A percentile compares a stretch with the other conserved stretches of the same genome.
Evolutionary conservation across 23 red algal genomes (phyloP).

Genomic region (Gracilaria domingensis): DNA sequence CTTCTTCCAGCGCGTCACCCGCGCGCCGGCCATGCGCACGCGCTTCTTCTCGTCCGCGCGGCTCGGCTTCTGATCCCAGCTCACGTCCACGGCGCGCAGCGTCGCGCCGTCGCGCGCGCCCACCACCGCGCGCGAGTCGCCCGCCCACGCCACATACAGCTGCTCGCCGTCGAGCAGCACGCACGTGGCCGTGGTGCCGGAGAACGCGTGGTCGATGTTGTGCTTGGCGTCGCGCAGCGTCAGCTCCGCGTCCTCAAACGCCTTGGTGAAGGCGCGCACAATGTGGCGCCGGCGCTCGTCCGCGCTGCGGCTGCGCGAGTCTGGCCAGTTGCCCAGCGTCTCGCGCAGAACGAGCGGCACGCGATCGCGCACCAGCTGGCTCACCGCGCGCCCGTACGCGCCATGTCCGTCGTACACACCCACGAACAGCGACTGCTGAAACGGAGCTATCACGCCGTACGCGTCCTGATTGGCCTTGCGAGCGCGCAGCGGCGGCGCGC

Average conservation of each 20-base stretch:
- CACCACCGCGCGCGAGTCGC: constrained; percentile 88
- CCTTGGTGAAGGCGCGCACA: constrained; percentile 31
- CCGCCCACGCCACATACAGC: constrained; percentile 81
- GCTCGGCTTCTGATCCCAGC: constrained; percentile 84
- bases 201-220: constrained; percentile 80
- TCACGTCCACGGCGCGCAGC: constrained; percentile 76
- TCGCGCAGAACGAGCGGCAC: constrained; percentile 28
- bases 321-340: not conserved
- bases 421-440: constrained; percentile 37
- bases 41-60: constrained; percentile 90
- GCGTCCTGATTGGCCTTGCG: constrained; percentile 73
- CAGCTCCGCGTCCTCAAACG: constrained; percentile 56
- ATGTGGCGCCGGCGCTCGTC: constrained; percentile 7
- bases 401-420: constrained; percentile 83
- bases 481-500: constrained; percentile 16
- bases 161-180: constrained; percentile 62
- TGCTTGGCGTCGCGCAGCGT: constrained; percentile 13
- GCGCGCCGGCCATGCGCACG: constrained; percentile 79
- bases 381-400: constrained; percentile 48
- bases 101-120: constrained; percentile 33
- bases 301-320: not conserved
- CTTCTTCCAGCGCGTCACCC: constrained; percentile 89
- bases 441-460: constrained; percentile 53
- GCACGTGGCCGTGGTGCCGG: constrained; percentile 89
- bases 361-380: constrained; percentile 42